Conservation (phyloP, 768 basidiomycete genomes). For the Tricholoma sp. region DNA sequence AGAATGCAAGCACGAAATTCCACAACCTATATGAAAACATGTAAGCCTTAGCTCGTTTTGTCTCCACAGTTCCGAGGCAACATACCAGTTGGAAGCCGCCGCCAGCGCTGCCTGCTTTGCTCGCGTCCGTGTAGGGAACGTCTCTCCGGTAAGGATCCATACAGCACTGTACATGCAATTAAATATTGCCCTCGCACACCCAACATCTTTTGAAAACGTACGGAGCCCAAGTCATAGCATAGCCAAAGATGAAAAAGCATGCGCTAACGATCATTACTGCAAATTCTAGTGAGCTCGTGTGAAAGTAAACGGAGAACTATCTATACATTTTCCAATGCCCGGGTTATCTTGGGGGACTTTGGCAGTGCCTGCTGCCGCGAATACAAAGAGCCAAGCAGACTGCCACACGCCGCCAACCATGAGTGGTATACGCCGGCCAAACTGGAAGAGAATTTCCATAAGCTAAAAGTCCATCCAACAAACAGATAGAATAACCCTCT, state of each 20-base stretch:
- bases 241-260: constrained; percentile 68
- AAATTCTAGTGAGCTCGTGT: constrained; percentile 1
- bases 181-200: not conserved
- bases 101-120: constrained; percentile 67
- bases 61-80: not conserved
- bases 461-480: not conserved
- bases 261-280: constrained; percentile 61
- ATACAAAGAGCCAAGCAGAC: constrained; percentile 64
- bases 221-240: constrained; percentile 68
- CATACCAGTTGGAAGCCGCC: constrained; percentile 54
- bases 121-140: constrained; percentile 67
- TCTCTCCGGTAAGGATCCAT: constrained; percentile 77
- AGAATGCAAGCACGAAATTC: constrained; percentile 72
- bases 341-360: constrained; percentile 44
- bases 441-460: constrained; percentile 27
- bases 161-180: constrained; percentile 36
- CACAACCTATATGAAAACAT: constrained; percentile 33
- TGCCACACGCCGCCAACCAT: constrained; percentile 72
- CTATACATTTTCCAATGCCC: constrained; percentile 48
- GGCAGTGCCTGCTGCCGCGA: constrained; percentile 66
- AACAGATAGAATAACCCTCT: constrained; percentile 36
- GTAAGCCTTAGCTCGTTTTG: not conserved
- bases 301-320: not conserved
- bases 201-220: constrained; percentile 18
- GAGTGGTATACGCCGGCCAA: constrained; percentile 59